Conservation (phyloP, 352 stramenopile genomes). For the Phytophthora fragariaefolia region DNA sequence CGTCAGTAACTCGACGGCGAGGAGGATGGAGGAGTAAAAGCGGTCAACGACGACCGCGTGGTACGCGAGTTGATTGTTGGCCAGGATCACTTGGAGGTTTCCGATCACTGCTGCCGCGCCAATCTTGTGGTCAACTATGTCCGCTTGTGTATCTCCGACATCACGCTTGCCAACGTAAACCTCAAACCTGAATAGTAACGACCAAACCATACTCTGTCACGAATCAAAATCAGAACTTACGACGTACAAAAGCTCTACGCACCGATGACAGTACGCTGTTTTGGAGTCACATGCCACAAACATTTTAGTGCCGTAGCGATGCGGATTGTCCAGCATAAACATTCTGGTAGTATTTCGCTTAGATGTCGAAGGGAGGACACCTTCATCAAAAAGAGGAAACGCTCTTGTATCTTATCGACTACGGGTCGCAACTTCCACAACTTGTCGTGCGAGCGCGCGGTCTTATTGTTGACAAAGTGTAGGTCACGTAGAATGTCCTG, state of each 20-base stretch:
- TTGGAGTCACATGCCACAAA: constrained; percentile 39
- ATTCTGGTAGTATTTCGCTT: constrained; percentile 35
- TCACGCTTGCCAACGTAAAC: no score
- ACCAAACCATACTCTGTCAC: constrained; percentile 8
- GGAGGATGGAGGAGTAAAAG: no score
- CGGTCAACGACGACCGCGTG: no score
- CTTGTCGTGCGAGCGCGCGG: constrained; percentile 2
- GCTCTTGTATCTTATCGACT: constrained; percentile 10
- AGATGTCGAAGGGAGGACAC: constrained; percentile 31
- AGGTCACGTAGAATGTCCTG: constrained; percentile 27
- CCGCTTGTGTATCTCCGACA: no score
- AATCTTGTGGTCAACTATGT: no score
- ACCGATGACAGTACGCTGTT: constrained; percentile 20
- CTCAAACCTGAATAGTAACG: no score
- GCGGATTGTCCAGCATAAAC: constrained; percentile 50
- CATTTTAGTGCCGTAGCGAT: no score
- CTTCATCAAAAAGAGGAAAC: constrained; percentile 41
- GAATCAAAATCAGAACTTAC: constrained; percentile 9
- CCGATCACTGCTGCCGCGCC: no score
- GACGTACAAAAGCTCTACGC: constrained; percentile 4
- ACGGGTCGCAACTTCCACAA: constrained; percentile 23
- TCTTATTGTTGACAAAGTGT: constrained; percentile 25
- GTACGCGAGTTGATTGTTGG: no score
- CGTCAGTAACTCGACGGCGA: no score
- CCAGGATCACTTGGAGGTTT: no score